phyloP scores from a whole-genome alignment of 2,329 filamentous ascomycete genomes.

The Monosporascus sp. region DNA sequence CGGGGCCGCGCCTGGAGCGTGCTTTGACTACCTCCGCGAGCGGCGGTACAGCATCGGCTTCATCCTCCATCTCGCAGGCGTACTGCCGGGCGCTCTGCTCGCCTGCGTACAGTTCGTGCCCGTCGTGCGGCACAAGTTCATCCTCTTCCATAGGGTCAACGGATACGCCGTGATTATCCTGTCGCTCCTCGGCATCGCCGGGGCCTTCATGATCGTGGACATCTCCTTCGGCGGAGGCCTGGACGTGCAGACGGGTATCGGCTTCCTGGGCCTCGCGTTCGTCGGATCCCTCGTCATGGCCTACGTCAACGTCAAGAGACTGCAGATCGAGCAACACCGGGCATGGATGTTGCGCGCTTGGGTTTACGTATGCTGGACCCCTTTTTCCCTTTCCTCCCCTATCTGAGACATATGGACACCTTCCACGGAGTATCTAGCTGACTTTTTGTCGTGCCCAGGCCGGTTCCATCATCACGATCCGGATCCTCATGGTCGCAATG shows the following conservation, averaged over 20 bases:
- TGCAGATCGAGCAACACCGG: slow-evolving; percentile 58
- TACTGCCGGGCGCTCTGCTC: slow-evolving; percentile 42
- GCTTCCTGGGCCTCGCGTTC: slow-evolving; percentile 40
- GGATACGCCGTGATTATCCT: slow-evolving; percentile 51
- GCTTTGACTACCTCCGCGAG: slow-evolving; percentile 30
- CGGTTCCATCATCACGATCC: background rate
- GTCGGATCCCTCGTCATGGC: slow-evolving; percentile 39
- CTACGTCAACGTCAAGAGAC: slow-evolving; percentile 50
- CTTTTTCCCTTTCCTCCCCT: background rate
- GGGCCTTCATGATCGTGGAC: slow-evolving; percentile 49
- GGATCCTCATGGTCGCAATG: background rate
- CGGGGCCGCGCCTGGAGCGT: slow-evolving; percentile 32
- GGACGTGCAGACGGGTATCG: slow-evolving; percentile 40
- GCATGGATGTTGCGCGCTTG: slow-evolving; percentile 56
- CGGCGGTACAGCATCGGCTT: slow-evolving; percentile 34
- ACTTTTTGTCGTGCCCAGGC: background rate
- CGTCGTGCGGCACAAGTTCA: slow-evolving; percentile 37
- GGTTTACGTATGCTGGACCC: slow-evolving; percentile 32
- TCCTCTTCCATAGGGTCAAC: slow-evolving; percentile 54
- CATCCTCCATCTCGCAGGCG: slow-evolving; percentile 37
- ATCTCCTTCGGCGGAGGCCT: slow-evolving; percentile 48
- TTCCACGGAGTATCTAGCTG: background rate
- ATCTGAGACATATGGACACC: background rate
- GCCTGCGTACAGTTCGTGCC: slow-evolving; percentile 46
- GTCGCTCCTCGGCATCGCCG: slow-evolving; percentile 38